A percentile compares a stretch with the other conserved stretches of the same genome.
Conservation (phyloP, 1,284 basidiomycete genomes). For the Leccinum angustisporum region DNA sequence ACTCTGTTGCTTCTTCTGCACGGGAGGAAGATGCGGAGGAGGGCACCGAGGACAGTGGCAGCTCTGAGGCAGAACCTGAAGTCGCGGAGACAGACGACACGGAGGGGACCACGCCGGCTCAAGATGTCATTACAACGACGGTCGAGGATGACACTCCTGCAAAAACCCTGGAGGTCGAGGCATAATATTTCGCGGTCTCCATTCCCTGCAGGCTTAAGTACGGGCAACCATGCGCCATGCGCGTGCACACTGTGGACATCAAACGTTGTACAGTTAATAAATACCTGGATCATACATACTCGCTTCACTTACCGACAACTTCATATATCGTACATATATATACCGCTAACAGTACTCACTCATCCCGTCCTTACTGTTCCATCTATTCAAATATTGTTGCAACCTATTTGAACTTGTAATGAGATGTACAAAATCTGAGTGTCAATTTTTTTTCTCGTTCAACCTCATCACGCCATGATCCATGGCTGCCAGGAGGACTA, state of each 20-base stretch:
- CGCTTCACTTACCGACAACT: slow-evolving; percentile 15
- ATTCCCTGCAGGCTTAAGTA: not conserved
- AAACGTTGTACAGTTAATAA: slow-evolving; percentile 11
- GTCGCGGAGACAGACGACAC: not conserved
- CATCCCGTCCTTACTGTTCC: slow-evolving; percentile 12
- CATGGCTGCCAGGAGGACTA: slow-evolving; percentile 21
- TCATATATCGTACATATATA: slow-evolving; percentile 11
- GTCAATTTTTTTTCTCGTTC: not conserved
- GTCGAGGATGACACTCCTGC: slow-evolving; percentile 12
- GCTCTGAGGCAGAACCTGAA: slow-evolving; percentile 1
- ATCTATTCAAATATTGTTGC: not conserved
- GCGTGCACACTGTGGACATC: slow-evolving; percentile 6
- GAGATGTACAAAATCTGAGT: not conserved
- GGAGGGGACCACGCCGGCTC: slow-evolving; percentile 2
- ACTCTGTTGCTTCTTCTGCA: slow-evolving; percentile 27
- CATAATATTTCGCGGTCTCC: slow-evolving; percentile 12
- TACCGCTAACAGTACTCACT: slow-evolving; percentile 19
- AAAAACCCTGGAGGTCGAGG: slow-evolving; percentile 19
- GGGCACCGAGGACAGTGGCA: not conserved
- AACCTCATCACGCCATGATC: not conserved
- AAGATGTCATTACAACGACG: slow-evolving; percentile 4
- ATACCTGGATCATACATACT: slow-evolving; percentile 4
- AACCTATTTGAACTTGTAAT: too few species aligned
- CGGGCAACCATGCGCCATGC: not conserved
- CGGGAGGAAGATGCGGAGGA: slow-evolving; percentile 17